Percentiles rank a stretch among this genome's conserved stretches.
Evolutionary conservation across 2,329 filamentous ascomycete genomes (phyloP).

Genomic region (Paraconiothyrium brasiliense): DNA sequence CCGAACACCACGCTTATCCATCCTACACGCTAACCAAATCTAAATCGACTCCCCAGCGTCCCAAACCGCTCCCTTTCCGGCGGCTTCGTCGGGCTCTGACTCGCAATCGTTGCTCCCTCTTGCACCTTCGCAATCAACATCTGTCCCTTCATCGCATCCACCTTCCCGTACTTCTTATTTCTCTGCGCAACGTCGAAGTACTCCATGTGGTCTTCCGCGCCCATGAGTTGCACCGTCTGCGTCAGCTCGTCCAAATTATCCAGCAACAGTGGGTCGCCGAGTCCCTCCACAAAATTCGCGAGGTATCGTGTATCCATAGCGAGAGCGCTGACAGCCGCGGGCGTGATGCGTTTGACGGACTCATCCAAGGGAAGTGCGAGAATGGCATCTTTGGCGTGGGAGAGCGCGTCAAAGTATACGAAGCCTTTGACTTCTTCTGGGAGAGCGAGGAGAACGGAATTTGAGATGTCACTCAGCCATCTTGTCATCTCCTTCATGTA

Average conservation of each 20-base stretch:
- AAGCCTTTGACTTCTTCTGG: constrained; percentile 96
- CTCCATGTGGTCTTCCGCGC: constrained; percentile 88
- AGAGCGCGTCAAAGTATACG: constrained; percentile 96
- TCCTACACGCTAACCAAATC: constrained; percentile 27
- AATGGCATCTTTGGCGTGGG: constrained; percentile 87
- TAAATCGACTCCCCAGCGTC: constrained; percentile 47
- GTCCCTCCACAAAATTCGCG: constrained; percentile 82
- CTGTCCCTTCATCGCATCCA: constrained; percentile 90
- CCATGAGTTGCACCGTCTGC: constrained; percentile 90
- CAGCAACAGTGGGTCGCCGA: constrained; percentile 87
- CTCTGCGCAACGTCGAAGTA: constrained; percentile 92
- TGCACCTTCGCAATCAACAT: constrained; percentile 81
- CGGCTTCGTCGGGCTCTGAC: constrained; percentile 44
- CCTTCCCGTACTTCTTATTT: constrained; percentile 93
- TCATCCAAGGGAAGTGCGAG: constrained; percentile 79
- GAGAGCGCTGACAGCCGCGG: constrained; percentile 82
- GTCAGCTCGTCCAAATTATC: constrained; percentile 92
- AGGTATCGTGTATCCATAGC: constrained; percentile 86
- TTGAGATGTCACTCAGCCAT: constrained; percentile 97
- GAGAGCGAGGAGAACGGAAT: constrained; percentile 88
- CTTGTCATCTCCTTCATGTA: constrained; percentile 96
- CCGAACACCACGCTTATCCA: background rate
- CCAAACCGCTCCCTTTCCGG: constrained; percentile 44
- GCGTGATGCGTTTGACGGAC: constrained; percentile 85
- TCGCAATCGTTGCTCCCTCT: constrained; percentile 46